These are phyloP conservation scores for Leishmania tropica DNA, from an alignment of 208 protist genomes.

Conservation along the genomic window DNA sequence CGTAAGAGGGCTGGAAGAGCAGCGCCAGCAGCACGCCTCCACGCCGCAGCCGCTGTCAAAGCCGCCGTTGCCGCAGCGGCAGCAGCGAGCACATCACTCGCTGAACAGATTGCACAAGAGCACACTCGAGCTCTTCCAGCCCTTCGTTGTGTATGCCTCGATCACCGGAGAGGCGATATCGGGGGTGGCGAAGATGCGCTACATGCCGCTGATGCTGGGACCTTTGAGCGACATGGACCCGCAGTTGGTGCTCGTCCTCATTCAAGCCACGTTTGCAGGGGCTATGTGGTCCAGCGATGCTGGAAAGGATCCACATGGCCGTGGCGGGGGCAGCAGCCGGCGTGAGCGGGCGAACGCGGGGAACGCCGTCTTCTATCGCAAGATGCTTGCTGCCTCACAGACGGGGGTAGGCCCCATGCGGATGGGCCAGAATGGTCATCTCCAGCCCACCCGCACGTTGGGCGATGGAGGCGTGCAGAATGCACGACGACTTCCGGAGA, in stretches of 20 bases:
- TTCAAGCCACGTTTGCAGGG: conserved; percentile 3
- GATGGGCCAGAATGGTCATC: background rate
- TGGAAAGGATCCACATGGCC: background rate
- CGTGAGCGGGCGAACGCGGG: background rate
- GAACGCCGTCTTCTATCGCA: background rate
- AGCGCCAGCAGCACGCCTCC: background rate
- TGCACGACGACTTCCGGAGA: background rate
- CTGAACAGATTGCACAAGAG: background rate
- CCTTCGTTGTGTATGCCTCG: conserved; percentile 11
- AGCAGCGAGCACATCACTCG: background rate
- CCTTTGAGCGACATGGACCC: conserved; percentile 23
- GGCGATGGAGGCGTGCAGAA: background rate
- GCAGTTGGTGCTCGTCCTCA: conserved; percentile 4
- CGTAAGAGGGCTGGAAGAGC: background rate
- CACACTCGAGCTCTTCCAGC: conserved; percentile 12
- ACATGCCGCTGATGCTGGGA: conserved; percentile 12
- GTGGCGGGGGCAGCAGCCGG: background rate
- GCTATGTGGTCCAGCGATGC: background rate
- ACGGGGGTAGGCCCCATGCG: background rate
- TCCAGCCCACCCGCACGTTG: background rate
- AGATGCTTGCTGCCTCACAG: background rate
- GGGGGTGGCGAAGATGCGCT: background rate
- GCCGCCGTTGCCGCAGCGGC: background rate
- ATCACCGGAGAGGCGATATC: background rate
- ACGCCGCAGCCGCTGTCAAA: background rate